Percentiles rank a stretch among this genome's conserved stretches.
Evolutionary conservation across 2,329 filamentous ascomycete genomes (phyloP).

Genomic region (Sphaerulina populicola): DNA sequence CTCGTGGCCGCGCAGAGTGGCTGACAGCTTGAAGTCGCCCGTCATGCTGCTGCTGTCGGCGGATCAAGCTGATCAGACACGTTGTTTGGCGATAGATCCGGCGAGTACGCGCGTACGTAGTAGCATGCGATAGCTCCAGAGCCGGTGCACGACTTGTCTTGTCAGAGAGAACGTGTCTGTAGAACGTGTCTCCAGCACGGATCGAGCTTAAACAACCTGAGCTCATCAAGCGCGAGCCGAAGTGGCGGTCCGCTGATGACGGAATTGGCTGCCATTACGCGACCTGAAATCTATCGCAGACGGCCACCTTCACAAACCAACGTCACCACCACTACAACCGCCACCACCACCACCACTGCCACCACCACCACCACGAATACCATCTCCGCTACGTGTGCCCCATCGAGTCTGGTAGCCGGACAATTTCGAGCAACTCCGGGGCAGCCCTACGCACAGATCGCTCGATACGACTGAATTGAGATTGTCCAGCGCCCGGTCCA

Average conservation of each 20-base stretch:
- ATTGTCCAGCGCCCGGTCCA: no score
- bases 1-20: conserved; percentile 79
- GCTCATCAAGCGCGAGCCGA: background rate
- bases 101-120: background rate
- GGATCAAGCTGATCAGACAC: background rate
- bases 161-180: background rate
- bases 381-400: no score
- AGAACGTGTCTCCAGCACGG: background rate
- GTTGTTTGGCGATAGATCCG: background rate
- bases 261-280: background rate
- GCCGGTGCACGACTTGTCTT: background rate
- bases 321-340: no score
- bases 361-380: no score
- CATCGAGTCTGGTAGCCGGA: no score
- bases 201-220: background rate
- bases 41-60: conserved; percentile 47
- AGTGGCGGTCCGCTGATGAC: background rate
- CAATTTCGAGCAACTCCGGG: no score
- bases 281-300: background rate
- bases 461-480: no score
- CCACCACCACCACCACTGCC: no score
- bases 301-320: no score
- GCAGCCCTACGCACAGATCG: no score
- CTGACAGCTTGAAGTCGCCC: conserved; percentile 80
- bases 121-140: background rate